Conservation (phyloP, 345 rosid genomes). For the Boechera retrofracta region DNA sequence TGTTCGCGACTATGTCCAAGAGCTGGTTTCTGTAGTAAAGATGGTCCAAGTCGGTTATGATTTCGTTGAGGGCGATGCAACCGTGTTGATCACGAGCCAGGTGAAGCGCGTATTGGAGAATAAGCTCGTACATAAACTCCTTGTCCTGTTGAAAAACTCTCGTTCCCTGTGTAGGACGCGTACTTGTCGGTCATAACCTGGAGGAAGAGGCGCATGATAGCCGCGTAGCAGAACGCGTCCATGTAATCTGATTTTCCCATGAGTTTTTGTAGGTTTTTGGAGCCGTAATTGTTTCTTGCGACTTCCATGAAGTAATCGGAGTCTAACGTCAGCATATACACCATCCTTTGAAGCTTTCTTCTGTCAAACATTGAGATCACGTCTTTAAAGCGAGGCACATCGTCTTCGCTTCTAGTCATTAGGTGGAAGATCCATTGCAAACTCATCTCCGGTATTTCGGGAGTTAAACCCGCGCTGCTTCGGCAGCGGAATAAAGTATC, state of each 20-base stretch:
- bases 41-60: constrained; percentile 11
- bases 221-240: neutral
- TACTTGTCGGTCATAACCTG: constrained; percentile 12
- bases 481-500: neutral
- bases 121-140: neutral
- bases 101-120: neutral
- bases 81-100: constrained; percentile 25
- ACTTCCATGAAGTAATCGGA: constrained; percentile 5
- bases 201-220: constrained; percentile 1
- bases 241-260: constrained; percentile 18
- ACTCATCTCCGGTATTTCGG: neutral
- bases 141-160: neutral
- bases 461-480: neutral
- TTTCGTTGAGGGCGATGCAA: constrained; percentile 15
- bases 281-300: constrained; percentile 20
- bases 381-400: neutral
- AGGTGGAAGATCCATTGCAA: neutral
- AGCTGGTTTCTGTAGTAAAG: constrained; percentile 2
- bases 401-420: constrained; percentile 12
- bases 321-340: constrained; percentile 8
- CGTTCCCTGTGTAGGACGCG: neutral
- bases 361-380: neutral
- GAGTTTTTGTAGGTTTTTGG: constrained; percentile 14
- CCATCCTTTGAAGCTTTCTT: neutral
- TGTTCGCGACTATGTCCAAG: neutral